Evolutionary conservation across 1,139 yeast genomes (phyloP).

Genomic region (Lizanozyma gosingica): DNA sequence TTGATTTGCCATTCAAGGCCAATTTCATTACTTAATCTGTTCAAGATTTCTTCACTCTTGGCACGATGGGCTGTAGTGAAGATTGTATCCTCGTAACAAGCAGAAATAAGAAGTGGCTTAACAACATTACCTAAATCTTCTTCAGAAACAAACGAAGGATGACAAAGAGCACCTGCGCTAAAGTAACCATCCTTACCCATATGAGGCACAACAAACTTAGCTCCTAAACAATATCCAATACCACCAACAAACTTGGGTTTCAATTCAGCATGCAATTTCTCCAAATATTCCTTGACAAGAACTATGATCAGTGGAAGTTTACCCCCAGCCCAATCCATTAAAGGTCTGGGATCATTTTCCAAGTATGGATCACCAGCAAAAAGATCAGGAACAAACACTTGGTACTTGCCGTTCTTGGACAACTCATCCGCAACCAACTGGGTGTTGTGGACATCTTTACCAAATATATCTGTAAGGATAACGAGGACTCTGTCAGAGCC

Average conservation of each 20-base stretch:
- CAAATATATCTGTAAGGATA: constrained; percentile 62
- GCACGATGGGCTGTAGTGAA: constrained; percentile 58
- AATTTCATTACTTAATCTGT: constrained; percentile 21
- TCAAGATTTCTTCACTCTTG: constrained; percentile 49
- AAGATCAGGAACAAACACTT: constrained; percentile 68
- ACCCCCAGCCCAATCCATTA: constrained; percentile 44
- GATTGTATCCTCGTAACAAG: constrained; percentile 59
- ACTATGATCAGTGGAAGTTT: constrained; percentile 29
- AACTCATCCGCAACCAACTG: constrained; percentile 62
- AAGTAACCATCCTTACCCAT: constrained; percentile 38
- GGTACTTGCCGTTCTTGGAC: constrained; percentile 49
- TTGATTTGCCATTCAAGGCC: constrained; percentile 50
- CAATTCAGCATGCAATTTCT: constrained; percentile 30
- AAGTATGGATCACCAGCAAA: constrained; percentile 46
- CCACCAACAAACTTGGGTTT: constrained; percentile 48
- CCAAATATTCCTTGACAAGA: constrained; percentile 29
- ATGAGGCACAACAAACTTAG: constrained; percentile 52
- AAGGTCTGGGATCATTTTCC: constrained; percentile 18
- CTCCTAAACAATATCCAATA: constrained; percentile 84
- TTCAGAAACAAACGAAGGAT: constrained; percentile 62
- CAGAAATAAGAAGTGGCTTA: constrained; percentile 59
- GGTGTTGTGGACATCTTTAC: constrained; percentile 47
- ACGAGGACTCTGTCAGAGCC: constrained; percentile 42
- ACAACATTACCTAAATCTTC: constrained; percentile 53
- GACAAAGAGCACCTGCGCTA: constrained; percentile 66